phyloP scores from a whole-genome alignment of 352 stramenopile genomes.

The Aphanomyces invadans region DNA sequence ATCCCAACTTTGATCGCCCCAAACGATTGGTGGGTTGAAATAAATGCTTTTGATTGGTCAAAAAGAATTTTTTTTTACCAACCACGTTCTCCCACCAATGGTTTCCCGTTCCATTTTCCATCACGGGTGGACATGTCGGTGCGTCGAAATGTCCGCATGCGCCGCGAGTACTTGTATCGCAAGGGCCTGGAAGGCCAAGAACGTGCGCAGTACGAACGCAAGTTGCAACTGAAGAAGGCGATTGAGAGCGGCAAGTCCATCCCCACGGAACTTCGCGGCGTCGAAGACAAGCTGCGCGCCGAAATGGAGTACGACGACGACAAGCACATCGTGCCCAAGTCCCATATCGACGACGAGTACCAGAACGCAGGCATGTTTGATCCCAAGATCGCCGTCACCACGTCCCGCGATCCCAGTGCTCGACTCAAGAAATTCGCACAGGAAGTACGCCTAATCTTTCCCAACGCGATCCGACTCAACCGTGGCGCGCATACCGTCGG shows the following conservation, averaged over 20 bases:
- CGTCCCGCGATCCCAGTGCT: conserved; percentile 93
- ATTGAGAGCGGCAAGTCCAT: conserved; percentile 92
- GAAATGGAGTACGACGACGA: conserved; percentile 91
- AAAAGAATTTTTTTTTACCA: conserved; percentile 14
- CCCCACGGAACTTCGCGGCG: conserved; percentile 93
- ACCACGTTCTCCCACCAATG: conserved; percentile 12
- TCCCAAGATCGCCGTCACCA: conserved; percentile 98
- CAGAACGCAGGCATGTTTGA: conserved; percentile 95
- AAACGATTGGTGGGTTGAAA: conserved; percentile 20
- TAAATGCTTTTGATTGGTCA: conserved; percentile 10
- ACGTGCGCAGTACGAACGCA: conserved; percentile 94
- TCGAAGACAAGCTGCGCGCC: conserved; percentile 88
- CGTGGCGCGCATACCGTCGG: conserved; percentile 91
- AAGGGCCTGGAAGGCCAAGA: conserved; percentile 96
- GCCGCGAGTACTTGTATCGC: conserved; percentile 98
- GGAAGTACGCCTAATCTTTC: conserved; percentile 97
- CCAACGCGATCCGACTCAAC: conserved; percentile 97
- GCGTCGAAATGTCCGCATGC: conserved; percentile 93
- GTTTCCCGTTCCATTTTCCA: not conserved
- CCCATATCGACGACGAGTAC: conserved; percentile 99
- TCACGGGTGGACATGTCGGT: conserved; percentile 58
- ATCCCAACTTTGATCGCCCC: not conserved
- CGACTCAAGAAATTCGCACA: conserved; percentile 99
- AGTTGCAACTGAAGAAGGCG: conserved; percentile 94
- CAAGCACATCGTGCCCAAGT: conserved; percentile 77